Base-by-base conservation (phyloP, 257 asterid species). In the Eustoma russellianum region DNA sequence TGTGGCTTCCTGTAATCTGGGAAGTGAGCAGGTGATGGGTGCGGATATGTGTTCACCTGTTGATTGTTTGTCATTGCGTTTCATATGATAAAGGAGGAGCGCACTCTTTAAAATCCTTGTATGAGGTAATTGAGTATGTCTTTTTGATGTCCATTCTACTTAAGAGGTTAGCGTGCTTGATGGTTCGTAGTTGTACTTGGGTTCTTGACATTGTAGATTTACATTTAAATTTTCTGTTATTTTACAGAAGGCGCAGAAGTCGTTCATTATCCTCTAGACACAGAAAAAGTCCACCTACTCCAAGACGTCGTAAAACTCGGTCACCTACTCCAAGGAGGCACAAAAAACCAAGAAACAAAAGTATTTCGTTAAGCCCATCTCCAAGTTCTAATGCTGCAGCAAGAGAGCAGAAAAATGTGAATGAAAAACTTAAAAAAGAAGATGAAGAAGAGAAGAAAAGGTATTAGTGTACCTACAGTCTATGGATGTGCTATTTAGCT, bases 71-170 rank as follows among this genome's bases (percentile, higher is more conserved):
- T 83, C 91, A 80, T 85, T 70, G 83, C 97, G 86, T 92, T 75
- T 83, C 94, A 74, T 79, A 68, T 83, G 90, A 78, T 85, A 74
- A 85, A 85, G 73, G 97, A 80, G 97, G 93, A 74, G 94, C 93
- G 55, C 86, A 70, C 81, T 79, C 93, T 92, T 78, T 70, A 77
- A 69, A 83, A 78, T 89, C 99, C 83, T 70, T 74, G 56, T 80
- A 77, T 82, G 95, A 88, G 99, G 99, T 92, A 88, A 92, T 81
- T 59, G 88, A 70, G 83, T 70, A 57, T 79, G 86, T 77, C 79
- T 82, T 71, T 72, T 24, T 24, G 3, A 51, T 57, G 43, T 65
- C 56, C 55, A 58, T 65, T 64, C 65, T 58, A 64, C 65, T 41
- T 49, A 65, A n/a, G 80, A 47, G 77, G 76, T 54, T 72, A 78